Conservation (phyloP, 148 eudicot genomes). For the Selenicereus undatus region DNA sequence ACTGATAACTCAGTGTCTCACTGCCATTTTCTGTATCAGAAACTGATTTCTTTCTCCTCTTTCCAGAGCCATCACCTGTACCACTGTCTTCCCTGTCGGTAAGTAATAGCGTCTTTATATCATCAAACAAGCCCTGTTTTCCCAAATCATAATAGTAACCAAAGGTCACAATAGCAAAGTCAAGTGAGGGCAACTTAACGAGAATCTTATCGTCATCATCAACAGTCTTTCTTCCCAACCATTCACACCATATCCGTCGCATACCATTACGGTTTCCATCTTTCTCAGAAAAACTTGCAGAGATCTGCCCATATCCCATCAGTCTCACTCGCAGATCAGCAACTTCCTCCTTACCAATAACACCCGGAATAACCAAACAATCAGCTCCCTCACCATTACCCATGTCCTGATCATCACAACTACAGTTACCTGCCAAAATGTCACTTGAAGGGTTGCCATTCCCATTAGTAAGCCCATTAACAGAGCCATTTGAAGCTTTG, state of each 20-base stretch:
- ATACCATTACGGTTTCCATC: slow-evolving; percentile 38
- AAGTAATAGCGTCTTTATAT: slow-evolving; percentile 38
- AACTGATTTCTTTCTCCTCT: slow-evolving; percentile 48
- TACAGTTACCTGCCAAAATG: slow-evolving; percentile 18
- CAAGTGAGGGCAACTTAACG: slow-evolving; percentile 35
- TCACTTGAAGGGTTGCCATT: slow-evolving; percentile 10
- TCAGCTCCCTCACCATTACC: slow-evolving; percentile 12
- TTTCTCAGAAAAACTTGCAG: slow-evolving; percentile 46
- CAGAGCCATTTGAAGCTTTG: slow-evolving; percentile 6
- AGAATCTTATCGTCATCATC: slow-evolving; percentile 20
- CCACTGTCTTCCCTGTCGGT: slow-evolving; percentile 44
- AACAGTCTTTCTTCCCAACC: slow-evolving; percentile 50
- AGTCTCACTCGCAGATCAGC: slow-evolving; percentile 53
- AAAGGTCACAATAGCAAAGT: slow-evolving; percentile 75
- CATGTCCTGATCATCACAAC: slow-evolving; percentile 13
- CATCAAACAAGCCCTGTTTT: slow-evolving; percentile 59
- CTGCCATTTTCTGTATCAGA: slow-evolving; percentile 69
- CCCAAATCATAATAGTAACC: slow-evolving; percentile 65
- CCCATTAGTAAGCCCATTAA: slow-evolving; percentile 18
- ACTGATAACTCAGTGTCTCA: slow-evolving; percentile 39
- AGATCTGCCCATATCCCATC: slow-evolving; percentile 65
- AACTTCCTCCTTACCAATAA: slow-evolving; percentile 46
- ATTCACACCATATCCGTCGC: slow-evolving; percentile 79
- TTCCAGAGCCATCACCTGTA: slow-evolving; percentile 30
- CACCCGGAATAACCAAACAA: slow-evolving; percentile 62